Conservation (phyloP, 2,329 filamentous ascomycete species). For the Fusarium tanahbumbuense region DNA sequence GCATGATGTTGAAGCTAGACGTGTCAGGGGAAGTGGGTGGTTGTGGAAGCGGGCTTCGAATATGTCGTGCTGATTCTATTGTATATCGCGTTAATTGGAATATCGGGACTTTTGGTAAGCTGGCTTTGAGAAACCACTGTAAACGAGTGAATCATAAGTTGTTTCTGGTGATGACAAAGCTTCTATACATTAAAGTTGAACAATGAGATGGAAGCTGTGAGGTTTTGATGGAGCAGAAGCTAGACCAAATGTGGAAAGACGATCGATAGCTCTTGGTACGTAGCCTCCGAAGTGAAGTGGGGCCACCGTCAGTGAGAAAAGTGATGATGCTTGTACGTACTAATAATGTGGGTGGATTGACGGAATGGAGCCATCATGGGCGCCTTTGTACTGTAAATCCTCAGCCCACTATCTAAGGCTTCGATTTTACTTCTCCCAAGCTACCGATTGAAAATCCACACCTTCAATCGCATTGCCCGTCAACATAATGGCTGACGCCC, state of each 20-base stretch:
- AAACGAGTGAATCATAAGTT: slow-evolving; percentile 14
- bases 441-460: not conserved
- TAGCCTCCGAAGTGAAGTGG: slow-evolving; percentile 30
- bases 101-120: not conserved
- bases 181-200: slow-evolving; percentile 2
- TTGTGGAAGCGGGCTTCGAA: slow-evolving; percentile 1
- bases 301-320: slow-evolving; percentile 28
- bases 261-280: slow-evolving; percentile 22
- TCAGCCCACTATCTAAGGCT: slow-evolving; percentile 42
- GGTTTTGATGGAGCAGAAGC: slow-evolving; percentile 27
- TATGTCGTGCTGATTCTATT: not conserved
- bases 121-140: not conserved
- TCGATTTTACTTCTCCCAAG: slow-evolving; percentile 19
- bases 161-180: slow-evolving; percentile 41
- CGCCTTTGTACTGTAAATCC: slow-evolving; percentile 40
- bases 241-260: slow-evolving; percentile 7
- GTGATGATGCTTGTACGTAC: slow-evolving; percentile 41
- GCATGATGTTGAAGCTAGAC: slow-evolving; percentile 47
- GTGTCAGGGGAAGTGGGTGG: slow-evolving; percentile 18
- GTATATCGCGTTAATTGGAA: not conserved
- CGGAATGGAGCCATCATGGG: slow-evolving; percentile 35
- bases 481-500: slow-evolving; percentile 50
- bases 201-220: slow-evolving; percentile 13
- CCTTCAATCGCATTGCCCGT: slow-evolving; percentile 15
- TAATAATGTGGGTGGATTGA: slow-evolving; percentile 1